Conservation (phyloP, 2,329 filamentous ascomycete species). For the Teratosphaeria epicoccoides region DNA sequence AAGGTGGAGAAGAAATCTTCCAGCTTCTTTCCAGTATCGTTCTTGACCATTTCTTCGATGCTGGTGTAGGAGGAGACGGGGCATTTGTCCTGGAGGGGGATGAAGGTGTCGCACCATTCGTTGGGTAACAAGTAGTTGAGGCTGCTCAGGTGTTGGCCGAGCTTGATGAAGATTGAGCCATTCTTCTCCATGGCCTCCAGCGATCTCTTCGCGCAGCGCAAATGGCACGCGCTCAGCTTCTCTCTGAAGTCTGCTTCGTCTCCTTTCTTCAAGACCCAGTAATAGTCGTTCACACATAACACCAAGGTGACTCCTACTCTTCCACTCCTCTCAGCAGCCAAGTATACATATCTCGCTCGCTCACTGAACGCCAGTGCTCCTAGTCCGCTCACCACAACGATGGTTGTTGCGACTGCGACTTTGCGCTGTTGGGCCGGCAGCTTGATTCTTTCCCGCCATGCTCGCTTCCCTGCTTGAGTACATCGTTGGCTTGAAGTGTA, state of each 20-base stretch:
- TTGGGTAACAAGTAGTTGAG: constrained; percentile 87
- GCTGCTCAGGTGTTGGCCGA: constrained; percentile 90
- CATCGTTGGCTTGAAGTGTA: constrained; percentile 8
- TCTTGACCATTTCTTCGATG: constrained; percentile 73
- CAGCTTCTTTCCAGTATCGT: constrained; percentile 70
- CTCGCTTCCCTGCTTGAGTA: constrained; percentile 18
- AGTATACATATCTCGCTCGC: constrained; percentile 65
- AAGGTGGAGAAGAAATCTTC: constrained; percentile 83
- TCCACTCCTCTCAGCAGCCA: constrained; percentile 64
- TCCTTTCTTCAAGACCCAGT: constrained; percentile 65
- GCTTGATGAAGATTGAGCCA: constrained; percentile 95
- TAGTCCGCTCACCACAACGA: constrained; percentile 24
- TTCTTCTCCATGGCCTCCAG: constrained; percentile 84
- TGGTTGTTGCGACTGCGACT: constrained; percentile 22
- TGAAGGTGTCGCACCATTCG: constrained; percentile 93
- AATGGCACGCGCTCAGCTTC: constrained; percentile 74
- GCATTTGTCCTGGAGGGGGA: constrained; percentile 91
- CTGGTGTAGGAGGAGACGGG: constrained; percentile 83
- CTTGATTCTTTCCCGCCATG: constrained; percentile 20
- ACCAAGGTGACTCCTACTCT: constrained; percentile 65
- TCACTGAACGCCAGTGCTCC: constrained; percentile 43
- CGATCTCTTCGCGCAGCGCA: constrained; percentile 82
- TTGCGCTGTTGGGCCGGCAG: constrained; percentile 14
- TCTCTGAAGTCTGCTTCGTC: constrained; percentile 52
- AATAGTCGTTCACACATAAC: constrained; percentile 77